These are phyloP conservation scores for Samsoniella hepiali DNA, from an alignment of 2,329 filamentous ascomycete genomes.

Conservation along the genomic window DNA sequence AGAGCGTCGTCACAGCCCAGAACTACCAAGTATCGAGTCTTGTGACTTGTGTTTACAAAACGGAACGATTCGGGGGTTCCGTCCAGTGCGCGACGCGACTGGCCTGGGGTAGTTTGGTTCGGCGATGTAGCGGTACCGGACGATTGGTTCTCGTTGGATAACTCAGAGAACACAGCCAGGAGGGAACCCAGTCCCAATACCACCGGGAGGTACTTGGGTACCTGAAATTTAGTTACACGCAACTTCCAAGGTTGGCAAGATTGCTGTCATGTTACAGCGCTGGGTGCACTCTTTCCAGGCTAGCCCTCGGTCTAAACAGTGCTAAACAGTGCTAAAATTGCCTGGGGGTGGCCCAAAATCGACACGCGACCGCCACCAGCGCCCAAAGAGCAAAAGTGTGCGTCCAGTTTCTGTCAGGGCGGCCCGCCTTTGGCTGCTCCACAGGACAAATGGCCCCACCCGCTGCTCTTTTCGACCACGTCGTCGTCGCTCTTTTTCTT, in stretches of 20 bases:
- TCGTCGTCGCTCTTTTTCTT: background rate
- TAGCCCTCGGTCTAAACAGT: background rate
- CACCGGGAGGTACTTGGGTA: background rate
- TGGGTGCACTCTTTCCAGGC: background rate
- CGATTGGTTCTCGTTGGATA: too few relatives aligned
- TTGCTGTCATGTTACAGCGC: background rate
- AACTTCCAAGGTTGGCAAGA: background rate
- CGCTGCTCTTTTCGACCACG: background rate
- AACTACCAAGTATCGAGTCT: background rate
- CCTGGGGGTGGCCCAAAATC: slow-evolving; percentile 1
- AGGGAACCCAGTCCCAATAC: background rate
- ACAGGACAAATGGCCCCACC: background rate
- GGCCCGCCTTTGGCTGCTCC: slow-evolving; percentile 7
- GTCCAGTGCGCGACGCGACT: background rate
- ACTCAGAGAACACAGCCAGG: background rate
- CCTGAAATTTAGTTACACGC: background rate
- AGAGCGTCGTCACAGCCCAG: background rate
- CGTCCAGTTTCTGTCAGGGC: slow-evolving; percentile 7
- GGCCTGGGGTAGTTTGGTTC: background rate
- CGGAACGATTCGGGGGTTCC: too few relatives aligned
- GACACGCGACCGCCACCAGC: background rate
- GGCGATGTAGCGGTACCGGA: background rate
- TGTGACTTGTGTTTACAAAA: background rate
- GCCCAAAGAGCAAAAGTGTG: background rate
- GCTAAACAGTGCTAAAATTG: background rate